A percentile compares a stretch with the other conserved stretches of the same genome.
Evolutionary conservation across 768 basidiomycete species (phyloP).

Genomic region (Tricholoma hemisulphureum): DNA sequence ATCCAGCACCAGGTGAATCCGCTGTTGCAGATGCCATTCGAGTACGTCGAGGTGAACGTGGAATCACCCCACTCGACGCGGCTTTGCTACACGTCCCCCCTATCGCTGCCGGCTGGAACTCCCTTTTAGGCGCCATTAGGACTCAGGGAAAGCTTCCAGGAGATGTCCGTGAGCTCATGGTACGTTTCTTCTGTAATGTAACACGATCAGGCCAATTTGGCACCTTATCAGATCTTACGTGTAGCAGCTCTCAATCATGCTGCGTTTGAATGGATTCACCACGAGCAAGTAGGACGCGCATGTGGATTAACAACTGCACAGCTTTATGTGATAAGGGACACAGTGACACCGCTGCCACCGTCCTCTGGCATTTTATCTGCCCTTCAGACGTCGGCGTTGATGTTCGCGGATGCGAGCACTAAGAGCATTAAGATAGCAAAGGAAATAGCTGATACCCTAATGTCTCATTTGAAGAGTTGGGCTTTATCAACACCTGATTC

Average conservation of each 20-base stretch:
- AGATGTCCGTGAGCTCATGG: conserved; percentile 52
- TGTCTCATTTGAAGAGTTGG: conserved; percentile 32
- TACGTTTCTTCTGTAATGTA: conserved; percentile 17
- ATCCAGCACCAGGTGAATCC: conserved; percentile 42
- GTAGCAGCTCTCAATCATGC: conserved; percentile 51
- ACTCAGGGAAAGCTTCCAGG: conserved; percentile 46
- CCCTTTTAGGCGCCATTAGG: conserved; percentile 48
- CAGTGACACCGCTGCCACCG: conserved; percentile 39
- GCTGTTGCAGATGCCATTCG: conserved; percentile 49
- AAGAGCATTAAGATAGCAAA: conserved; percentile 43
- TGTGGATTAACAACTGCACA: conserved; percentile 54
- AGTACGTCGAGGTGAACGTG: conserved; percentile 45
- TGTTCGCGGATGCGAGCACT: conserved; percentile 62
- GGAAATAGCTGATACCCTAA: conserved; percentile 39
- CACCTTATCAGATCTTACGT: conserved; percentile 40
- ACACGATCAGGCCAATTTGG: background rate
- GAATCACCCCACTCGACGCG: conserved; percentile 50
- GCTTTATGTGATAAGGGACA: conserved; percentile 54
- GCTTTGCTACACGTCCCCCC: conserved; percentile 48
- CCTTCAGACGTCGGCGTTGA: conserved; percentile 50
- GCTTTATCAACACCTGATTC: conserved; percentile 15
- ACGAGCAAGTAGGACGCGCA: conserved; percentile 48
- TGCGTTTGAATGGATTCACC: conserved; percentile 57
- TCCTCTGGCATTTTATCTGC: conserved; percentile 40
- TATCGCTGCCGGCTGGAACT: conserved; percentile 51